phyloP scores from a whole-genome alignment of 1,139 yeast species.

The Geotrichum reessii region DNA sequence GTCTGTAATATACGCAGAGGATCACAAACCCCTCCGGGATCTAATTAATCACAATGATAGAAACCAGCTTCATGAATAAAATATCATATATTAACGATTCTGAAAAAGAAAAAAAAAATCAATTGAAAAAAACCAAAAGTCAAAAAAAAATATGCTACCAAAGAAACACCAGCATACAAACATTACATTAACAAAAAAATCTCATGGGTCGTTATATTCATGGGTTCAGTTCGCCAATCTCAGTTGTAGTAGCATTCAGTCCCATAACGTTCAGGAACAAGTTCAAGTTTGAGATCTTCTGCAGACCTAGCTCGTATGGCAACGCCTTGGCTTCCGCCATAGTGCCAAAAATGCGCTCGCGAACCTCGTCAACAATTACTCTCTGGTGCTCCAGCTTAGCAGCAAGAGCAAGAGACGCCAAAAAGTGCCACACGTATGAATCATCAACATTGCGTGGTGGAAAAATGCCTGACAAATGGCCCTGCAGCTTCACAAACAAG shows the following conservation, averaged over 20 bases:
- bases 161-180: background rate
- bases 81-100: background rate
- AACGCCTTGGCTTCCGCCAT: conserved; percentile 76
- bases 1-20: background rate
- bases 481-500: conserved; percentile 72
- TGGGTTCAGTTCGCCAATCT: conserved; percentile 33
- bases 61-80: too few species aligned
- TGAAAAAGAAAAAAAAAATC: background rate
- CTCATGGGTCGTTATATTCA: background rate
- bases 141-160: background rate
- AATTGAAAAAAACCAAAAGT: background rate
- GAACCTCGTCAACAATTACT: conserved; percentile 87
- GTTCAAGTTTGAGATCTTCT: conserved; percentile 74
- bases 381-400: conserved; percentile 93
- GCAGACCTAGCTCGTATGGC: conserved; percentile 48
- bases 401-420: conserved; percentile 89
- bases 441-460: conserved; percentile 72
- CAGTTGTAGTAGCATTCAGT: conserved; percentile 64
- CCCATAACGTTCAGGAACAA: conserved; percentile 96
- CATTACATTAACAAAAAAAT: background rate
- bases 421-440: conserved; percentile 92
- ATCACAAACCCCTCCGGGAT: background rate
- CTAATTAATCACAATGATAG: too few species aligned
- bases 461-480: conserved; percentile 72
- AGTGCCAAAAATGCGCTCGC: conserved; percentile 89